These are phyloP conservation scores for Fonsecaea pugnacius DNA, from an alignment of 2,329 filamentous ascomycete species.

Conservation along the genomic window DNA sequence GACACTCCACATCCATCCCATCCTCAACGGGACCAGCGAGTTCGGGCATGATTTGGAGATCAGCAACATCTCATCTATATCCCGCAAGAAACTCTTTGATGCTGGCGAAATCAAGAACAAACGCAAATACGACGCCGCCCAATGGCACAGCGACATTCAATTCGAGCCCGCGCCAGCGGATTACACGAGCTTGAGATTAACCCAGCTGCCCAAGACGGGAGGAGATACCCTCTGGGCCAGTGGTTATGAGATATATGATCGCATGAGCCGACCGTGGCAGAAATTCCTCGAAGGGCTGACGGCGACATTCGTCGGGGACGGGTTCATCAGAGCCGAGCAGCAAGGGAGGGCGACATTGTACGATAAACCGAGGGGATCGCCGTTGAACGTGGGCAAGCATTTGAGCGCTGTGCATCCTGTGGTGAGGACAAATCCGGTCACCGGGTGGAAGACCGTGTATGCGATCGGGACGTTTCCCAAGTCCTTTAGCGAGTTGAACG, in stretches of 20 bases:
- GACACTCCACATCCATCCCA: conserved; percentile 64
- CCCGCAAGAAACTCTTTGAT: conserved; percentile 55
- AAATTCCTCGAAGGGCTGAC: conserved; percentile 64
- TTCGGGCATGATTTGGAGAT: conserved; percentile 65
- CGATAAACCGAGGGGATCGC: conserved; percentile 55
- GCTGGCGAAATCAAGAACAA: conserved; percentile 43
- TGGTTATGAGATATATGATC: conserved; percentile 69
- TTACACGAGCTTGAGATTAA: conserved; percentile 64
- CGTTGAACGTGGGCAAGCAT: conserved; percentile 59
- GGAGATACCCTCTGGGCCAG: conserved; percentile 68
- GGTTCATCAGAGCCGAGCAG: conserved; percentile 56
- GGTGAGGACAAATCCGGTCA: conserved; percentile 66
- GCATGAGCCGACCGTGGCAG: conserved; percentile 57
- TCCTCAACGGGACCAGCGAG: conserved; percentile 60
- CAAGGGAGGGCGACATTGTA: conserved; percentile 42
- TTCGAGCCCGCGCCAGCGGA: conserved; percentile 68
- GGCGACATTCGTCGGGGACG: conserved; percentile 57
- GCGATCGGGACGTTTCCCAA: conserved; percentile 49
- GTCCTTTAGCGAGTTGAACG: conserved; percentile 52
- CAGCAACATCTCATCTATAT: conserved; percentile 65
- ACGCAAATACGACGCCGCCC: conserved; percentile 49
- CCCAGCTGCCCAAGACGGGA: conserved; percentile 60
- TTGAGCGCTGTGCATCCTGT: conserved; percentile 61
- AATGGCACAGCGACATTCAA: conserved; percentile 65
- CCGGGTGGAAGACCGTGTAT: conserved; percentile 64